These are phyloP conservation scores for Monilinia vaccinii-corymbosi DNA, from an alignment of 2,329 filamentous ascomycete genomes.

Conservation along the genomic window DNA sequence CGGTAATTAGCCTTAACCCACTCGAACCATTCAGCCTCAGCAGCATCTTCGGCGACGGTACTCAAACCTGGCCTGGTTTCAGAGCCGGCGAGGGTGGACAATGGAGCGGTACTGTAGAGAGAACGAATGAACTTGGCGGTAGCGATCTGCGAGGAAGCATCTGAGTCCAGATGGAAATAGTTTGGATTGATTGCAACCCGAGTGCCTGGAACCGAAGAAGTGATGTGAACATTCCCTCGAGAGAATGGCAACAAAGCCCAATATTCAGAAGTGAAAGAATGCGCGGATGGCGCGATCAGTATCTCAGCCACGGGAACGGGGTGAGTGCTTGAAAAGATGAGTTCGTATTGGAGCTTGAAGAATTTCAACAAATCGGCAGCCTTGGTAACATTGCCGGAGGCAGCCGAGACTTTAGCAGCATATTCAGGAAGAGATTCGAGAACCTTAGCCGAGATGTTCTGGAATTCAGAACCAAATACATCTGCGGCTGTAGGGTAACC, in stretches of 20 bases:
- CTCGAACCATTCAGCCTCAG: conserved; percentile 3
- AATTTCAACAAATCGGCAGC: neutral
- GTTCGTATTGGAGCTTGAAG: conserved; percentile 7
- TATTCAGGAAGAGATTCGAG: neutral
- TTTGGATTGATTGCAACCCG: conserved; percentile 41
- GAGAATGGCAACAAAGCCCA: conserved; percentile 39
- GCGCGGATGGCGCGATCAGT: conserved; percentile 38
- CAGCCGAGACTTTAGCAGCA: conserved; percentile 25
- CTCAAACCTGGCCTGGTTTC: conserved; percentile 11
- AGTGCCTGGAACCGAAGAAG: conserved; percentile 30
- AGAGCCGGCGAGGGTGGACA: neutral
- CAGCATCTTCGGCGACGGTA: conserved; percentile 5
- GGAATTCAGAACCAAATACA: neutral
- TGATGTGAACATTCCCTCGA: conserved; percentile 47
- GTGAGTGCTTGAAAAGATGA: conserved; percentile 27
- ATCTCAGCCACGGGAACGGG: conserved; percentile 39
- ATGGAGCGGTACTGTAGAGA: neutral
- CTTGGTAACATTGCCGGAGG: conserved; percentile 33
- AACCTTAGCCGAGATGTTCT: neutral
- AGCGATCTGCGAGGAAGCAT: neutral
- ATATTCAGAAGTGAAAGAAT: conserved; percentile 16
- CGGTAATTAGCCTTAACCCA: conserved; percentile 7
- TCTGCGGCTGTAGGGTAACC: neutral
- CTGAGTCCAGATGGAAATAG: conserved; percentile 26
- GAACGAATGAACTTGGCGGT: neutral